Base-by-base conservation (phyloP, 2,329 filamentous ascomycete genomes). In the Alternaria solani region DNA sequence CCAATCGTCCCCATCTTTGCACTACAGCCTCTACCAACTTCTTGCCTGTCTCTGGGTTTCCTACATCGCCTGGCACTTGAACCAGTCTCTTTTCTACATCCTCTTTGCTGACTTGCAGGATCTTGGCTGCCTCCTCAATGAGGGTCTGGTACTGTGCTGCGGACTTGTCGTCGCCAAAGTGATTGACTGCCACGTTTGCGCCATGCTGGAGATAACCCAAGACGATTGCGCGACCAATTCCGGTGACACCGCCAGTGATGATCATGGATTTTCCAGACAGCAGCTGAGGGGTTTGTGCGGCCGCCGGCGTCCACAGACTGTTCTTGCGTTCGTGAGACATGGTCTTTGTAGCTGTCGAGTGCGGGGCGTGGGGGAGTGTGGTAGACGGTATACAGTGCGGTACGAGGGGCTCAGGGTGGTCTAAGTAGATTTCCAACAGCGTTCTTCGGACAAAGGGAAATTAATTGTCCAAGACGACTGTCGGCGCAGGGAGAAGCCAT, bases 161-260 rank as follows among this genome's bases (percentile, higher is more conserved):
- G 36, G 81, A 84, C 54, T 89, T 81, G 5, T 80, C 74, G 28
- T 83, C 79, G 57, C 86, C 90, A 2, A 94, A 86, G 75, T 95
- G 91, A 81, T 95, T 96, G 62, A 96, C 87, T 28, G 91, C 88
- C 32, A 96, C 91, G 75, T 87, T 86, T 68, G 90, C 91, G 66
- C 93, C 93, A 69, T 96, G 91, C 5, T 85, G 83, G 53, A 94
- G 82, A 76, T 92, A 96, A 70, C 89, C 89, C 51, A 96, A 85
- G 42, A 90, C 89, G 64, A 96, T 96, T 68, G 93, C 93, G 66
- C 91, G 87, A 53, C 93, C 93, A 70, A 96, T 96, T 56, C 93
- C 93, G 1, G 92, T 96, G 4, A 90, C 90, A 58, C 91, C 93
- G 65, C 93, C 93, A 0, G 93, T 96, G 72, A 97, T 93, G 75